Conservation (phyloP, 352 stramenopile species). For the Globisporangium cystogenes region DNA sequence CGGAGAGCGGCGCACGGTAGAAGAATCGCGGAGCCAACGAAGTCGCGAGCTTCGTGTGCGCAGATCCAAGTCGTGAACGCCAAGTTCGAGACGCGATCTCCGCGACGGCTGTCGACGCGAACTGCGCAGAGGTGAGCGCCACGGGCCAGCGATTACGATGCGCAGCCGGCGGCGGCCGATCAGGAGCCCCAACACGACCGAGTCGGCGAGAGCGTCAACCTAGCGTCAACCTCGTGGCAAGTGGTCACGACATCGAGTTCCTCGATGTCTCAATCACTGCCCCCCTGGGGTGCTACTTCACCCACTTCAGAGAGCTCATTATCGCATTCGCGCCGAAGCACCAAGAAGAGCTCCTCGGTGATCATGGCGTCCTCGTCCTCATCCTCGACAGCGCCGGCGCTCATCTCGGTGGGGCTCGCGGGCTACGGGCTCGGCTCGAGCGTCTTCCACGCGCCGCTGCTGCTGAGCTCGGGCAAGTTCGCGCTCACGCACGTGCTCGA, state of each 20-base stretch:
- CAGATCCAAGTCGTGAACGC: constrained; percentile 6
- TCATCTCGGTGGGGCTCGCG: constrained; percentile 57
- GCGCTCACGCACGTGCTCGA: constrained; percentile 75
- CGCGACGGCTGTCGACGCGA: not conserved
- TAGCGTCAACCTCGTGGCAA: too few relatives aligned
- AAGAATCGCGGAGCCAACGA: too few relatives aligned
- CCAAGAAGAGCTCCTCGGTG: not conserved
- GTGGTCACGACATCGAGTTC: too few relatives aligned
- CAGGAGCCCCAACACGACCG: too few relatives aligned
- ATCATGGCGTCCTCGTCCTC: not conserved
- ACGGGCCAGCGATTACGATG: too few relatives aligned
- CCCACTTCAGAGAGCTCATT: not conserved
- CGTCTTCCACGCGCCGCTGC: constrained; percentile 70
- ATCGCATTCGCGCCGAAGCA: not conserved
- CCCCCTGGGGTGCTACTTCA: too few relatives aligned
- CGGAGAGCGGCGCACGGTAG: too few relatives aligned
- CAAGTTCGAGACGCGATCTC: not conserved
- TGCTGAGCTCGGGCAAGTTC: constrained; percentile 53
- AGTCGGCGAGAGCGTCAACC: too few relatives aligned
- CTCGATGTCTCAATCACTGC: too few relatives aligned
- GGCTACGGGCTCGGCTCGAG: constrained; percentile 66
- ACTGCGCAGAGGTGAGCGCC: not conserved
- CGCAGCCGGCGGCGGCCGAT: too few relatives aligned
- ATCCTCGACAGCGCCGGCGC: not conserved
- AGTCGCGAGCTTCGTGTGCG: too few relatives aligned